Conservation (phyloP, 257 asterid genomes). For the Scutellaria galericulata region DNA sequence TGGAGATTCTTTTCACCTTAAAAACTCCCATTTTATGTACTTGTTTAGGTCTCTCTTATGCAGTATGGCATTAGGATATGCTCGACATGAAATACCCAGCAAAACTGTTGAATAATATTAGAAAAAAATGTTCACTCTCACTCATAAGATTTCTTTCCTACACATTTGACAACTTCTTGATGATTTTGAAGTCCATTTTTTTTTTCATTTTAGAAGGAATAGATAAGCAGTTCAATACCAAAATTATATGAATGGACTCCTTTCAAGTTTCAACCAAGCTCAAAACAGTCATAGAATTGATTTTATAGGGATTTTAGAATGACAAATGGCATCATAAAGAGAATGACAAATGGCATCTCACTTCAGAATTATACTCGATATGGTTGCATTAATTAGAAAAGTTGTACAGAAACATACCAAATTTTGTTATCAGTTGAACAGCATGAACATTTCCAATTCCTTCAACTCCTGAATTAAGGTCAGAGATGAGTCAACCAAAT, state of each 20-base stretch:
- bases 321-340: not conserved
- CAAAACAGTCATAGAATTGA: no score
- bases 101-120: constrained; percentile 6
- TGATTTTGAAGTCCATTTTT: not conserved
- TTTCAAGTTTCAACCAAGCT: constrained; percentile 12
- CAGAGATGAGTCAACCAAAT: constrained; percentile 18
- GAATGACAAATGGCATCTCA: constrained; percentile 4
- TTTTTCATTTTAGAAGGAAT: constrained; percentile 1
- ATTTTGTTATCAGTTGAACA: constrained; percentile 75
- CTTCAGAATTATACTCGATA: constrained; percentile 13
- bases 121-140: constrained; percentile 12
- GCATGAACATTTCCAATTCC: constrained; percentile 96
- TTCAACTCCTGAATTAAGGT: constrained; percentile 74
- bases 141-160: not conserved
- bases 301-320: not conserved
- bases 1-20: constrained; percentile 9
- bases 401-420: constrained; percentile 59
- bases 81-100: not conserved
- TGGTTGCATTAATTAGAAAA: constrained; percentile 17
- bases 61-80: constrained; percentile 16
- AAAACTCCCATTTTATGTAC: constrained; percentile 1
- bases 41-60: constrained; percentile 4
- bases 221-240: not conserved
- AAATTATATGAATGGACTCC: not conserved
- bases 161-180: not conserved